A percentile compares a stretch with the other conserved stretches of the same genome.
Evolutionary conservation across 108 stramenopile genomes (phyloP).

Genomic region (Schizochytrium sp.): DNA sequence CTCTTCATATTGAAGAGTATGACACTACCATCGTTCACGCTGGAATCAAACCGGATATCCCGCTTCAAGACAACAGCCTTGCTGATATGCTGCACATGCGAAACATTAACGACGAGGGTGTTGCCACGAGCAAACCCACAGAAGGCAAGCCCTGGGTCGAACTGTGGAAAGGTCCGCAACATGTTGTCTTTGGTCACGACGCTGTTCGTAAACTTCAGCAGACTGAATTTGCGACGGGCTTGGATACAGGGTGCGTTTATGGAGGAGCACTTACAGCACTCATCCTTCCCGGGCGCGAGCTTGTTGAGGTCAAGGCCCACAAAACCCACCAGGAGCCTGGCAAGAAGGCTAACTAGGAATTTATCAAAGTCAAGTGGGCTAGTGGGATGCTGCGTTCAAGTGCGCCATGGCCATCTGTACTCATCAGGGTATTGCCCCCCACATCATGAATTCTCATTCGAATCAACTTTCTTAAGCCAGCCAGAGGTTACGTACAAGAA

Average conservation of each 20-base stretch:
- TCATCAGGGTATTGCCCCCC: too few species aligned
- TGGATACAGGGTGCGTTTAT: constrained; percentile 95
- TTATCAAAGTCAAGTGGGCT: too few species aligned
- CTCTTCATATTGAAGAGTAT: constrained; percentile 86
- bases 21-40: constrained; percentile 91
- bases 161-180: constrained; percentile 92
- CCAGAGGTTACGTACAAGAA: too few species aligned
- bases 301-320: constrained; percentile 79
- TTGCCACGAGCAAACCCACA: constrained; percentile 90
- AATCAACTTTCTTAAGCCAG: too few species aligned
- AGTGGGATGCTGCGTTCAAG: too few species aligned
- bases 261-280: constrained; percentile 91
- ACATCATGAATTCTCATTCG: too few species aligned
- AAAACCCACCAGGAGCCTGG: constrained; percentile 10
- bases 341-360: neutral
- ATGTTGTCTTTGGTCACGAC: constrained; percentile 93
- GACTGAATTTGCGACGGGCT: constrained; percentile 88
- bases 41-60: constrained; percentile 86
- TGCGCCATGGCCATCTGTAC: too few species aligned
- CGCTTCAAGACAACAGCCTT: constrained; percentile 82
- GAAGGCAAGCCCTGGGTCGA: constrained; percentile 91
- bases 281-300: constrained; percentile 87
- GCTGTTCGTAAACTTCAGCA: constrained; percentile 90
- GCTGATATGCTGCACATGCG: constrained; percentile 85
- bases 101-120: constrained; percentile 83